Evolutionary conservation across 1,139 yeast genomes (phyloP).

Genomic region (Wickerhamomyces sp.): DNA sequence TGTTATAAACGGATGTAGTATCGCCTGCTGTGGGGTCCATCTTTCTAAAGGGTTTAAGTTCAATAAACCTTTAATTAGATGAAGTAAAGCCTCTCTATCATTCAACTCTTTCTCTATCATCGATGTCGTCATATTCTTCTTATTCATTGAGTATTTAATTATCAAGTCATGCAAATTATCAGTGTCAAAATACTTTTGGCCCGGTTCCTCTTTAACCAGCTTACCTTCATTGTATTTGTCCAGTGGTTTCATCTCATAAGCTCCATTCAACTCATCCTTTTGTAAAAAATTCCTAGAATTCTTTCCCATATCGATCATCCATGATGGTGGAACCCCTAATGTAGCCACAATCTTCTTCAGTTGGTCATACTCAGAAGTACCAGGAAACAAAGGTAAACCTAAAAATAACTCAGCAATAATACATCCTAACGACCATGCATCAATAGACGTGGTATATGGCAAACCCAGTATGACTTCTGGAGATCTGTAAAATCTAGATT

Average conservation of each 20-base stretch:
- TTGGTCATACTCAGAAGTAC: slow-evolving; percentile 91
- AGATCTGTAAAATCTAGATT: slow-evolving; percentile 90
- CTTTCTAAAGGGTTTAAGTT: slow-evolving; percentile 89
- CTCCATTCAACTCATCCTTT: slow-evolving; percentile 36
- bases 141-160: slow-evolving; percentile 69
- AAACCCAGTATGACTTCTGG: slow-evolving; percentile 93
- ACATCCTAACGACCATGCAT: slow-evolving; percentile 98
- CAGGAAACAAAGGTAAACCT: slow-evolving; percentile 94
- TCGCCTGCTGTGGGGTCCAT: slow-evolving; percentile 95
- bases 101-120: slow-evolving; percentile 67
- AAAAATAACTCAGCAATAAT: slow-evolving; percentile 89
- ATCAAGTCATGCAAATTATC: slow-evolving; percentile 70
- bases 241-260: slow-evolving; percentile 45
- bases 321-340: slow-evolving; percentile 84
- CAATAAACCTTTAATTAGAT: slow-evolving; percentile 72
- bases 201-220: slow-evolving; percentile 64
- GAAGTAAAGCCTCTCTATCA: slow-evolving; percentile 68
- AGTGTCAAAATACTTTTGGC: slow-evolving; percentile 81
- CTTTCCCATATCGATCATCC: slow-evolving; percentile 97
- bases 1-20: slow-evolving; percentile 84
- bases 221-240: slow-evolving; percentile 59
- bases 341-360: slow-evolving; percentile 77
- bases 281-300: slow-evolving; percentile 69
- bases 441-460: slow-evolving; percentile 88
- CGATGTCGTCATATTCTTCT: slow-evolving; percentile 62